Evolutionary conservation across 2,329 filamentous ascomycete genomes (phyloP), one percentile per base, ranked within the genome.

Genomic region (Aspergillus novoparasiticus): DNA sequence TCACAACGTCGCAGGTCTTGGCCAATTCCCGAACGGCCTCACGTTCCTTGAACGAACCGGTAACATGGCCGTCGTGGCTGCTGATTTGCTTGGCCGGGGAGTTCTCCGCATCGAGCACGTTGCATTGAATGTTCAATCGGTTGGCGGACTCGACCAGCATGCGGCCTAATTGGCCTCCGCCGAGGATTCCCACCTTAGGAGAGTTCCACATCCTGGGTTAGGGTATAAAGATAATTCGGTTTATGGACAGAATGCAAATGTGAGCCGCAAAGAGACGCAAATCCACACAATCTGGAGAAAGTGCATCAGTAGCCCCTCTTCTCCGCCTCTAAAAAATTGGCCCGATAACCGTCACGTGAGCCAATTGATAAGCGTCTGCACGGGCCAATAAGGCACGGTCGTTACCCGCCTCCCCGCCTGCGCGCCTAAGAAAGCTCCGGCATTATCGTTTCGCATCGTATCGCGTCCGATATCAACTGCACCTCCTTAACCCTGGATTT

Each of bases 61-160:
- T 86, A 62, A 97, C 87, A 75, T 97, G 93, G 67, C 85, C 83
- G 68, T 84, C 80, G 76, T 90, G 91, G 68, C 87, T 86, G 78
- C 90, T 93, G 73, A 95, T 89, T 80, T 96, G 92, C 79, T 94
- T 95, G 63, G 94, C 92, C 16, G 94, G 92, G 48, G 90, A 87
- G 68, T 89, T 86, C 62, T 87, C 88, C 50, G 86, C 87, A 76
- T 97, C 94, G 54, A 97, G 86, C 46, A 96, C 85, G 63, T 89
- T 91, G 69, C 95, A 86, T 68, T 90, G 86, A 68, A 96, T 88
- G 71, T 92, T 93, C 62, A 96, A 86, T 68, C 86, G 81, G 74
- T 89, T 88, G 39, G 94, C 93, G n/a, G 91, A 89, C 81, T 98
- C 93, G 68, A 91, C 90, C 23, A 98, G 87, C 95, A 98, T 98